These are phyloP conservation scores for Solanum peruvianum DNA, from an alignment of 257 asterid species.

Conservation along the genomic window DNA sequence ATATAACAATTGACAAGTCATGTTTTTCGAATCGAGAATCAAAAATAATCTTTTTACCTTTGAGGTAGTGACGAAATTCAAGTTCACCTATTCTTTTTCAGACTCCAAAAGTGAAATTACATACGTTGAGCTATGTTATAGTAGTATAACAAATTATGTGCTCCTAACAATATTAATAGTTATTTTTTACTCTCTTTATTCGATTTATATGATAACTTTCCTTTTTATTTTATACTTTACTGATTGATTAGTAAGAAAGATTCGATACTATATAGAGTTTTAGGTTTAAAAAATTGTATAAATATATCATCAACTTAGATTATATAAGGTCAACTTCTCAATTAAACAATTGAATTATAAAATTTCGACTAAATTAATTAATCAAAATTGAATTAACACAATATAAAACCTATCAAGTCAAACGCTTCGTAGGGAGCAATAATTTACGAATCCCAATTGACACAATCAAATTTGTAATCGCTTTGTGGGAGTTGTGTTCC, in stretches of 20 bases:
- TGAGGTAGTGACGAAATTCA: fast-evolving
- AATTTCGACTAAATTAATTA: background rate
- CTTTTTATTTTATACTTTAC: background rate
- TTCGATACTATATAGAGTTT: background rate
- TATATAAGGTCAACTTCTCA: background rate
- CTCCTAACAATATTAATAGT: background rate
- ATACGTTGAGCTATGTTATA: background rate
- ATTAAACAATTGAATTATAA: background rate
- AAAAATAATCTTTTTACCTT: fast-evolving
- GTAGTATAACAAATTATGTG: background rate
- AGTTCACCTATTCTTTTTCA: too few species aligned
- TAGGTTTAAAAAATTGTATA: background rate
- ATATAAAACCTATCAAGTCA: background rate
- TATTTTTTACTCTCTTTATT: background rate
- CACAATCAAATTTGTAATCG: background rate
- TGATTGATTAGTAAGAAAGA: background rate
- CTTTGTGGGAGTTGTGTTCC: background rate
- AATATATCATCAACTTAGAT: background rate
- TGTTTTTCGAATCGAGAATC: background rate
- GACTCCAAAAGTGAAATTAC: background rate
- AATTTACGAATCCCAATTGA: background rate
- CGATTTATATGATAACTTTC: background rate
- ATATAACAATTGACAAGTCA: background rate
- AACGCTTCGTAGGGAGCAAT: background rate
- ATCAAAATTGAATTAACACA: background rate